Base-by-base conservation (phyloP, 2,329 filamentous ascomycete species). In the Westerdykella aurantiaca region DNA sequence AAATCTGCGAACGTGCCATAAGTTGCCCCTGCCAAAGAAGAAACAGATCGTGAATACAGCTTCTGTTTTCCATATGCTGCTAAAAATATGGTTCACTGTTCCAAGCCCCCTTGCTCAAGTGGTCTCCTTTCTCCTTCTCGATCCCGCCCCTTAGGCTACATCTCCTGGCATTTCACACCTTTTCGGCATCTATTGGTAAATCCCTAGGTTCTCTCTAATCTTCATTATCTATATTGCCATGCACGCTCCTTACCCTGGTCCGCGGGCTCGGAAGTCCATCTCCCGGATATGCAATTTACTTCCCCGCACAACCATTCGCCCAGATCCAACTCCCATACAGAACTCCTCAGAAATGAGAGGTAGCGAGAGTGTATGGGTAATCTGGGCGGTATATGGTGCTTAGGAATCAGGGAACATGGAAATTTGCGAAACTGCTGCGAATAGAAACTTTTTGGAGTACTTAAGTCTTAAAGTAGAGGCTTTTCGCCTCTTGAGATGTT, bases 251-350 rank as follows among this genome's bases (percentile, higher is more conserved):
- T 18, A 38, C 39, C 49, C 46, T 39, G 51, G 47, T 42, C 37
- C 1, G n/a, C 34, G 47, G 51, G 37, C 17, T 41, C 48, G 44
- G 48, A 16, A 42, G 38, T 33, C 37, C 44, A 51, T 46, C 39
- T 46, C 45, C 50, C 52, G 50, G 40, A 47, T n/a, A 45, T 42
- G 31, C 42, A 55, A 51, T 55, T 43, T 55, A 45, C n/a, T 21
- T 17, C 31, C 13, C 29, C 7, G 9, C 12, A n/a, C 6, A 37
- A 41, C 42, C 38, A 54, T 50, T 54, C 47, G 49, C 31, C 49
- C 38, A 45, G 34, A 23, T 16, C 33, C 7, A 12, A 35, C 17
- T 35, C 10, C 33, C n/a, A 35, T 16, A 35, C 33, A 35, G 9
- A 13, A 35, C 5, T 13, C n/a, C 33, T 33, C 10, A 35, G 17